Evolutionary conservation across 495 filamentous ascomycete species (phyloP).

Genomic region (Venustampulla echinocandica): DNA sequence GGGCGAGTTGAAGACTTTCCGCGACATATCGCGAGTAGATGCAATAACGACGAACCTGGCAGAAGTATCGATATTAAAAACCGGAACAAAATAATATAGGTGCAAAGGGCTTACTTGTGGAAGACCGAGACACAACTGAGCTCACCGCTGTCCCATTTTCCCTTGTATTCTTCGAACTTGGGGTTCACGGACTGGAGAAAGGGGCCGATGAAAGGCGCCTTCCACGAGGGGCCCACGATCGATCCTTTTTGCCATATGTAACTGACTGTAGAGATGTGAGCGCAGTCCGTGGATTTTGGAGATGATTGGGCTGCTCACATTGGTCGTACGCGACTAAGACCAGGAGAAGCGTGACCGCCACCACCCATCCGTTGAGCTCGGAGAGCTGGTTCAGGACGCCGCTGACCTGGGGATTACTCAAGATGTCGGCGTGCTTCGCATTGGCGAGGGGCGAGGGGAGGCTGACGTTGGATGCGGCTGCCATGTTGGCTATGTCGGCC

Average conservation of each 20-base stretch:
- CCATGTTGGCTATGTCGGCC: slow-evolving; percentile 38
- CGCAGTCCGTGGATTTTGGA: slow-evolving; percentile 2
- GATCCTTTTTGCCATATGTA: slow-evolving; percentile 82
- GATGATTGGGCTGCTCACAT: slow-evolving; percentile 42
- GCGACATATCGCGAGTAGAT: slow-evolving; percentile 88
- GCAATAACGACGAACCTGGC: slow-evolving; percentile 93
- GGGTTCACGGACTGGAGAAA: slow-evolving; percentile 90
- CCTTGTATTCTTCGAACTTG: slow-evolving; percentile 81
- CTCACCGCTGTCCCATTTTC: slow-evolving; percentile 83
- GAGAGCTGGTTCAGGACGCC: slow-evolving; percentile 34
- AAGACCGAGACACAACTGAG: slow-evolving; percentile 97
- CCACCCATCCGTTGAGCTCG: slow-evolving; percentile 43
- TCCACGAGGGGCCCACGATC: slow-evolving; percentile 74
- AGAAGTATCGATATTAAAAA: neutral
- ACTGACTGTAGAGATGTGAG: slow-evolving; percentile 45
- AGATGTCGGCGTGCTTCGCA: slow-evolving; percentile 42
- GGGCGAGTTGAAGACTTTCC: slow-evolving; percentile 96
- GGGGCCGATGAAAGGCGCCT: slow-evolving; percentile 91
- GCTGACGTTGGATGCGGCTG: slow-evolving; percentile 49
- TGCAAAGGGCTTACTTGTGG: slow-evolving; percentile 71
- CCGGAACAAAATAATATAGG: neutral
- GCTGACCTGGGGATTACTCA: slow-evolving; percentile 28
- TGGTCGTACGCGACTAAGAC: slow-evolving; percentile 78
- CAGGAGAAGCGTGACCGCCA: slow-evolving; percentile 56
- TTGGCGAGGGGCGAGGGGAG: slow-evolving; percentile 72